These are phyloP conservation scores for Colletotrichum camelliae DNA, from an alignment of 2,329 filamentous ascomycete genomes.

Conservation along the genomic window DNA sequence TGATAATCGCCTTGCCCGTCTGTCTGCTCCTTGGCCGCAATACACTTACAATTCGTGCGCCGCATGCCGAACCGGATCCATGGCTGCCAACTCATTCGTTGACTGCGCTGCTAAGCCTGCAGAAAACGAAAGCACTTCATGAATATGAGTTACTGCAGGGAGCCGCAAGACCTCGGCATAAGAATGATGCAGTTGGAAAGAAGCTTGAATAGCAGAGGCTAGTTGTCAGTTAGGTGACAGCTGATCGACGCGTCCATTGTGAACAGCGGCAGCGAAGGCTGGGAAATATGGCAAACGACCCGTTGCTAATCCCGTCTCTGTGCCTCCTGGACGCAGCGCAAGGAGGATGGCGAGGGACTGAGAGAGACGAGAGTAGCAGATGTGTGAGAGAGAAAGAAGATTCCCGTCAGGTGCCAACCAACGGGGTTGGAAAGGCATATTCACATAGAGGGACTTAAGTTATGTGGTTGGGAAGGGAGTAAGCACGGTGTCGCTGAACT, in stretches of 20 bases:
- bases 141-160: neutral
- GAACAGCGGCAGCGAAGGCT: neutral
- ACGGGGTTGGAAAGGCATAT: neutral
- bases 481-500: too few species aligned
- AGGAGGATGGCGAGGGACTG: neutral
- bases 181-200: neutral
- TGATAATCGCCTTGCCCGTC: neutral
- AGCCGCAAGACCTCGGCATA: neutral
- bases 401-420: neutral
- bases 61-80: neutral
- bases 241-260: neutral
- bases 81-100: neutral
- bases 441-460: neutral
- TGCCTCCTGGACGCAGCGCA: neutral
- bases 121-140: neutral
- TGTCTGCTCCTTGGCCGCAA: neutral
- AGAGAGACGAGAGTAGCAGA: too few species aligned
- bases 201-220: neutral
- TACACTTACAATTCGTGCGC: neutral
- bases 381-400: neutral
- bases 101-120: neutral
- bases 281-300: neutral
- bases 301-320: neutral
- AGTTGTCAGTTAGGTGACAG: neutral
- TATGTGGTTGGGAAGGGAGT: too few species aligned